These are phyloP conservation scores for Glarea lozoyensis DNA, from an alignment of 495 filamentous ascomycete species.

Conservation along the genomic window DNA sequence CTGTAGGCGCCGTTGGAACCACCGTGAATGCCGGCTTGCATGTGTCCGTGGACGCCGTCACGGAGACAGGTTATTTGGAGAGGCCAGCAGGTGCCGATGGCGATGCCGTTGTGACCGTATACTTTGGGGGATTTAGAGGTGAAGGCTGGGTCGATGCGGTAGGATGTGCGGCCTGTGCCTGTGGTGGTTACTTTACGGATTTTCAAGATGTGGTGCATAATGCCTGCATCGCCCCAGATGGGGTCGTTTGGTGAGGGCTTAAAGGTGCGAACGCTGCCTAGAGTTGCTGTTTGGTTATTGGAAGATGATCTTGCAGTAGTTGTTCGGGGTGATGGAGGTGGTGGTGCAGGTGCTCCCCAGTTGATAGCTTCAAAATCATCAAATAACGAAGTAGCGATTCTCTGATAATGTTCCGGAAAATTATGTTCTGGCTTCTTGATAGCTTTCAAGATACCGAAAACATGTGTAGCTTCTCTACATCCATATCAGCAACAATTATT, in stretches of 20 bases:
- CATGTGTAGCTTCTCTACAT: neutral
- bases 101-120: neutral
- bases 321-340: neutral
- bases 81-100: neutral
- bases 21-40: neutral
- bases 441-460: neutral
- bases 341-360: neutral
- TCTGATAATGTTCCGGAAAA: neutral
- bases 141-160: neutral
- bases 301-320: neutral
- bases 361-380: conserved; percentile 1
- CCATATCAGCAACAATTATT: too few species aligned
- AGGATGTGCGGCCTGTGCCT: neutral
- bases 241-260: neutral
- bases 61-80: neutral
- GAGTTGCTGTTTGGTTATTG: neutral
- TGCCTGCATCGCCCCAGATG: neutral
- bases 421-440: neutral
- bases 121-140: neutral
- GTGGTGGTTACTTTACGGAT: neutral
- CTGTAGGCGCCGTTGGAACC: neutral
- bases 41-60: neutral
- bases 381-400: neutral
- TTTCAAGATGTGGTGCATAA: neutral
- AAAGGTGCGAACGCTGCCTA: neutral